Percentiles rank a stretch among this genome's conserved stretches.
phyloP scores from a whole-genome alignment of 176 grass and related monocot species.

The Carex pumila region DNA sequence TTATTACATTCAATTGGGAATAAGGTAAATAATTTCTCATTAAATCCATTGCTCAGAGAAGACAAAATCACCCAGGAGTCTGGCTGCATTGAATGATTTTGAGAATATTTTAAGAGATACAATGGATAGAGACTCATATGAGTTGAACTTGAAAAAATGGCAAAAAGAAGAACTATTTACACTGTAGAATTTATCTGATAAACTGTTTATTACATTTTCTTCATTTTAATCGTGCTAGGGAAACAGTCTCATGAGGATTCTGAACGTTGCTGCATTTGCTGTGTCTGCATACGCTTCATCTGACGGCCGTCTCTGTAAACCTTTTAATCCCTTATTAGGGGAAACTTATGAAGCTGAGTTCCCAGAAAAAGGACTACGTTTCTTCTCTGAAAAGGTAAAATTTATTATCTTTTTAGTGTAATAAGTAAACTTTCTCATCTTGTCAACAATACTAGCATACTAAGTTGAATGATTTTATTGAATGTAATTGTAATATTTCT shows the following conservation, averaged over 20 bases:
- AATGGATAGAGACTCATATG: background rate
- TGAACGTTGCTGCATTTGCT: conserved; percentile 86
- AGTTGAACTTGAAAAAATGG: background rate
- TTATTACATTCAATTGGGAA: background rate
- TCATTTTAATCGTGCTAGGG: conserved; percentile 33
- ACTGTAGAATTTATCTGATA: background rate
- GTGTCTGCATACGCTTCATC: conserved; percentile 85
- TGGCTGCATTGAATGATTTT: background rate
- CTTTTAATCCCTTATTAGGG: conserved; percentile 90
- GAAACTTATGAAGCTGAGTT: conserved; percentile 92
- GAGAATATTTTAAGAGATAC: background rate
- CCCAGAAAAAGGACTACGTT: conserved; percentile 75
- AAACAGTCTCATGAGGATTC: conserved; percentile 73
- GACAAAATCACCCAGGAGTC: background rate
- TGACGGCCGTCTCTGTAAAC: conserved; percentile 67
- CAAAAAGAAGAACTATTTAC: background rate
- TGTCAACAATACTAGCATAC: background rate
- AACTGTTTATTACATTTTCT: background rate
- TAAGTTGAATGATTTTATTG: background rate
- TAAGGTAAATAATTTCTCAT: background rate
- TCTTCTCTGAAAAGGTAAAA: conserved; percentile 84
- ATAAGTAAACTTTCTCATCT: background rate
- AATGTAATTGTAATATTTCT: background rate
- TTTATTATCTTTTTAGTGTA: background rate
- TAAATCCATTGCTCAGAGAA: background rate